A percentile compares a stretch with the other conserved stretches of the same genome.
Evolutionary conservation across 495 filamentous ascomycete species (phyloP).

Genomic region (Elasticomyces elasticus): DNA sequence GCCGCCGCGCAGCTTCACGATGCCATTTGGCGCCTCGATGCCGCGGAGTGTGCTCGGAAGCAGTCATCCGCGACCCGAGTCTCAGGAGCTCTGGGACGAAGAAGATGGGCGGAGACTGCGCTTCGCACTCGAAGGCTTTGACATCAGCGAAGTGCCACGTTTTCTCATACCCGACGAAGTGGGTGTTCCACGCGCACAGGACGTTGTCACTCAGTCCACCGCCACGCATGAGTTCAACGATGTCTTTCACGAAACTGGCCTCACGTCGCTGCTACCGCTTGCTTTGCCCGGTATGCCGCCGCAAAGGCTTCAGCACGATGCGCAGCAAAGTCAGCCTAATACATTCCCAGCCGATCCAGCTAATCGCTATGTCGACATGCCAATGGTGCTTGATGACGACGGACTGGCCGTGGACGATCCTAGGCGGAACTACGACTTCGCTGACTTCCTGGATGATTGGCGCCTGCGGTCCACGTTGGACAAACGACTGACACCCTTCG

Average conservation of each 20-base stretch:
- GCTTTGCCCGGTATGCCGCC: too few species aligned
- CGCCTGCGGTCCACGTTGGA: slow-evolving; percentile 1
- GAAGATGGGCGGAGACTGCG: slow-evolving; percentile 9
- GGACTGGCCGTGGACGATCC: slow-evolving; percentile 16
- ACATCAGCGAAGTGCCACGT: slow-evolving; percentile 4
- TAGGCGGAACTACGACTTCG: slow-evolving; percentile 14
- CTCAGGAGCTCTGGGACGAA: slow-evolving; percentile 9
- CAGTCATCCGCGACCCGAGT: slow-evolving; percentile 4
- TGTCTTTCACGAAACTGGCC: too few species aligned
- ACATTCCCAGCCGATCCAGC: not conserved
- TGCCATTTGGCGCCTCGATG: not conserved
- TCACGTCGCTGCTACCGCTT: too few species aligned
- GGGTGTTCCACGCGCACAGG: not conserved
- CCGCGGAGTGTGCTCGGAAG: not conserved
- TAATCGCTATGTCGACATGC: not conserved
- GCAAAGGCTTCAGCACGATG: not conserved
- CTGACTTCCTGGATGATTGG: slow-evolving; percentile 19
- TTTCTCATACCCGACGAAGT: not conserved
- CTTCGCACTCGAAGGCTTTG: slow-evolving; percentile 10
- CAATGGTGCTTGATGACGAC: slow-evolving; percentile 4
- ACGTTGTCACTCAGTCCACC: not conserved
- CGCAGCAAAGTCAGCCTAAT: not conserved
- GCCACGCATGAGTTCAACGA: too few species aligned
- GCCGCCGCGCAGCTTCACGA: not conserved
- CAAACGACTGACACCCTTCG: not conserved